Conservation (phyloP, 352 stramenopile genomes). For the Globisporangium nunn region DNA sequence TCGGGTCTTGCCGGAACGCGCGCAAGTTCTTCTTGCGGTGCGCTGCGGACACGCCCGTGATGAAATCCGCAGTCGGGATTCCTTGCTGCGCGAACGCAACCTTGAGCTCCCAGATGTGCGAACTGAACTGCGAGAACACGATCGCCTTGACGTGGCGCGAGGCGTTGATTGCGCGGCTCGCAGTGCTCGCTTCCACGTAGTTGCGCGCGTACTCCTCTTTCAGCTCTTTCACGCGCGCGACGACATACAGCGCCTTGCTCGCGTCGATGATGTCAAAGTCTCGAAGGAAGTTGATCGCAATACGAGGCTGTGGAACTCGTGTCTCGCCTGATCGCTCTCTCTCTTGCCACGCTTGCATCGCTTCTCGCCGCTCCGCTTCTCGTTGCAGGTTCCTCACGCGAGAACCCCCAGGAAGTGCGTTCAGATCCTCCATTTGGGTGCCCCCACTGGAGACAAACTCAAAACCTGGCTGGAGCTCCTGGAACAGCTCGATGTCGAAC, state of each 20-base stretch:
- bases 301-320: slow-evolving; percentile 1
- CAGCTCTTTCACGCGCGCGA: slow-evolving; percentile 54
- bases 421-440: slow-evolving; percentile 17
- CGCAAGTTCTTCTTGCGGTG: slow-evolving; percentile 47
- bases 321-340: not conserved
- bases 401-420: not conserved
- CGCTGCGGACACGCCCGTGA: slow-evolving; percentile 33
- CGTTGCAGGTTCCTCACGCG: not conserved
- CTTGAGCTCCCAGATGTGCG: slow-evolving; percentile 72
- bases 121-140: slow-evolving; percentile 79
- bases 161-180: slow-evolving; percentile 6
- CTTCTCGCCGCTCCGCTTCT: not conserved
- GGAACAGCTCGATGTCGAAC: slow-evolving; percentile 88
- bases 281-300: slow-evolving; percentile 20
- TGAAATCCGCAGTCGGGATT: slow-evolving; percentile 57
- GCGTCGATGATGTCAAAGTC: slow-evolving; percentile 40
- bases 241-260: slow-evolving; percentile 73
- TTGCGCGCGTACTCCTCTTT: slow-evolving; percentile 38
- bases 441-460: slow-evolving; percentile 26
- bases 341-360: slow-evolving; percentile 3
- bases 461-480: slow-evolving; percentile 81
- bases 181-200: slow-evolving; percentile 2
- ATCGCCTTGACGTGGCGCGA: slow-evolving; percentile 58
- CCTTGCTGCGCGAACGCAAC: slow-evolving; percentile 66
- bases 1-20: slow-evolving; percentile 48